A percentile compares a stretch with the other conserved stretches of the same genome.
phyloP scores from a whole-genome alignment of 2,329 filamentous ascomycete genomes.

The Malbranchea zuffiana region DNA sequence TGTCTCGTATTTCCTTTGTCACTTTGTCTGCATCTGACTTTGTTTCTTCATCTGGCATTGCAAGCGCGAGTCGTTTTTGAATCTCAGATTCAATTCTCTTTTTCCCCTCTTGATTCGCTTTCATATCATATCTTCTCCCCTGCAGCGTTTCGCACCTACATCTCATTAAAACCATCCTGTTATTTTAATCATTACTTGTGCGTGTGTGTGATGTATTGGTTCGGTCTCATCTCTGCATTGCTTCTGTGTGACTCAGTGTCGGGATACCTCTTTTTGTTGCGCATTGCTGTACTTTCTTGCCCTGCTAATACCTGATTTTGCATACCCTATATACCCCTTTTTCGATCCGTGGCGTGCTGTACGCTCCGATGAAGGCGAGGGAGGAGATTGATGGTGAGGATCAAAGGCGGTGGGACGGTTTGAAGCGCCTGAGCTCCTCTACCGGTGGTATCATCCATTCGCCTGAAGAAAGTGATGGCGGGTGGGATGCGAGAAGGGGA shows the following conservation, averaged over 20 bases:
- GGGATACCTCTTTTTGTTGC: constrained; percentile 2
- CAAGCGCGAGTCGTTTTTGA: constrained; percentile 34
- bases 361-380: constrained; percentile 4
- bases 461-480: too few relatives aligned
- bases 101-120: constrained; percentile 18
- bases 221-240: constrained; percentile 25
- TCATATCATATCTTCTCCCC: constrained; percentile 15
- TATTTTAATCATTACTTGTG: constrained; percentile 7
- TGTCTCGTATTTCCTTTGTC: constrained; percentile 20
- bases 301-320: constrained; percentile 9
- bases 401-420: constrained; percentile 8
- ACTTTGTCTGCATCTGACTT: constrained; percentile 13
- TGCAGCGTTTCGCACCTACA: constrained; percentile 16
- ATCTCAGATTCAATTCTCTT: constrained; percentile 8
- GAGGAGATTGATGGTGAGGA: constrained; percentile 9
- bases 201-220: constrained; percentile 9
- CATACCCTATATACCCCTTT: constrained; percentile 13
- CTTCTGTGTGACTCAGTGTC: constrained; percentile 10
- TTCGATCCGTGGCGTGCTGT: constrained; percentile 9
- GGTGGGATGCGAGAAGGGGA: too few relatives aligned
- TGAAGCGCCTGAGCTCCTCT: too few relatives aligned
- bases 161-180: constrained; percentile 5
- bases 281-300: constrained; percentile 7
- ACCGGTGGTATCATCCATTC: too few relatives aligned
- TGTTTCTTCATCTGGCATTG: constrained; percentile 35